phyloP scores from a whole-genome alignment of 768 basidiomycete genomes.

The Botryobasidium botryosum region DNA sequence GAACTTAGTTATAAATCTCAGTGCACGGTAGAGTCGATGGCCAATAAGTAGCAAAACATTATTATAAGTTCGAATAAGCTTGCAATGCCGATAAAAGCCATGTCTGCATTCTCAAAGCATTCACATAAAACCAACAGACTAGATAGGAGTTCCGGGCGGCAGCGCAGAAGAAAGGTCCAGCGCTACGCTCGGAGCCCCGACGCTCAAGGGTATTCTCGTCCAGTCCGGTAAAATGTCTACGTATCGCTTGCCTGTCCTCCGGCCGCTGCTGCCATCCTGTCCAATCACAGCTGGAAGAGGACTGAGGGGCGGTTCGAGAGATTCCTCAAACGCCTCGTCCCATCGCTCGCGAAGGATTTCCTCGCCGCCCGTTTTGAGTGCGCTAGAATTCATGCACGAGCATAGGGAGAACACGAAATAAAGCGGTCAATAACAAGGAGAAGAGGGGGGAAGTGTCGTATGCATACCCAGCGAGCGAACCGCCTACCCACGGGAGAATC shows the following conservation, averaged over 20 bases:
- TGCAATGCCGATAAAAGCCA: too few relatives aligned
- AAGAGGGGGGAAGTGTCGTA: neutral
- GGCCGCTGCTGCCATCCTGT: slow-evolving; percentile 24
- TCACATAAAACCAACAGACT: too few relatives aligned
- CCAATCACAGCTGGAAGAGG: slow-evolving; percentile 2
- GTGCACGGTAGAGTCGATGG: too few relatives aligned
- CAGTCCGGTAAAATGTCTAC: slow-evolving; percentile 50
- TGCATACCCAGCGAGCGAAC: slow-evolving; percentile 73
- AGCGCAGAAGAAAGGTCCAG: too few relatives aligned
- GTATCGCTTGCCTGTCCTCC: slow-evolving; percentile 7
- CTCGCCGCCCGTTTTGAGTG: slow-evolving; percentile 71
- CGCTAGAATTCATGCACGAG: slow-evolving; percentile 24
- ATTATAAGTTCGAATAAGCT: too few relatives aligned
- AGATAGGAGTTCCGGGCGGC: too few relatives aligned
- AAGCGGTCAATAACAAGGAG: neutral
- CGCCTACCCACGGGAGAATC: slow-evolving; percentile 81
- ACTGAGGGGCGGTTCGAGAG: slow-evolving; percentile 9
- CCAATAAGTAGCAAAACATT: too few relatives aligned
- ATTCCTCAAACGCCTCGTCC: slow-evolving; percentile 45
- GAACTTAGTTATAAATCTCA: too few relatives aligned
- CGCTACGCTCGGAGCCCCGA: slow-evolving; percentile 39
- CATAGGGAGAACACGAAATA: slow-evolving; percentile 2
- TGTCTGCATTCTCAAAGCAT: too few relatives aligned
- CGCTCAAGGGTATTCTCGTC: slow-evolving; percentile 47
- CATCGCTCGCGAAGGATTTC: slow-evolving; percentile 74